Evolutionary conservation across 768 basidiomycete genomes (phyloP).

Genomic region (Guyanaporus albipodus): DNA sequence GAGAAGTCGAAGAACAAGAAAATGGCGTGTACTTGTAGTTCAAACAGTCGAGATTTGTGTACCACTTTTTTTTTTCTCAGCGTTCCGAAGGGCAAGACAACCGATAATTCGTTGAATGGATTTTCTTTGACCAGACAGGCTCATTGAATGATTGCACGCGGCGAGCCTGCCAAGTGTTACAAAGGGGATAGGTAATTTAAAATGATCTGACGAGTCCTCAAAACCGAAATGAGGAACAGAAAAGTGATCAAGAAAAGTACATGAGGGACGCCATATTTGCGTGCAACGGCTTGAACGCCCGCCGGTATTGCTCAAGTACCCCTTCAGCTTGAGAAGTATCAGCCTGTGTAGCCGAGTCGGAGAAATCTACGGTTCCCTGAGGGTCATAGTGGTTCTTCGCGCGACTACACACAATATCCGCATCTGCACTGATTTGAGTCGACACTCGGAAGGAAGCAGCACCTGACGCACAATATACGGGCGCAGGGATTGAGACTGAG

Average conservation of each 20-base stretch:
- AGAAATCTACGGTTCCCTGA: constrained; percentile 49
- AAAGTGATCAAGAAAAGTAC: constrained; percentile 49
- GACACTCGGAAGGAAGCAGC: background rate
- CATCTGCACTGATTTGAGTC: constrained; percentile 44
- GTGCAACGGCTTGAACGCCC: constrained; percentile 56
- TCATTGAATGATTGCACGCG: too few species aligned
- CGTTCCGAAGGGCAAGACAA: background rate
- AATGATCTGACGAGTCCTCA: background rate
- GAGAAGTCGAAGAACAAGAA: constrained; percentile 4
- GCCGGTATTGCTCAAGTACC: constrained; percentile 46
- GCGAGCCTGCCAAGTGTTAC: too few species aligned
- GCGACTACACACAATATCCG: constrained; percentile 71
- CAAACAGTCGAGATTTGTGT: background rate
- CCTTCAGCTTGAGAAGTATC: constrained; percentile 40
- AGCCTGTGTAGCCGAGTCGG: constrained; percentile 51
- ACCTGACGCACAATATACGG: constrained; percentile 64
- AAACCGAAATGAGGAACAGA: background rate
- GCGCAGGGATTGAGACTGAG: constrained; percentile 79
- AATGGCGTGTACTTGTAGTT: constrained; percentile 29
- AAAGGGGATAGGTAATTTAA: background rate
- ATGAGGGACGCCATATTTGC: constrained; percentile 46
- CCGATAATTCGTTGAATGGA: background rate
- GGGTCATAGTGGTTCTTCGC: constrained; percentile 82
- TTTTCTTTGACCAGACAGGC: too few species aligned
- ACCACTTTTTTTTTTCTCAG: background rate